A percentile compares a stretch with the other conserved stretches of the same genome.
phyloP scores from a whole-genome alignment of 306 rosid genomes.

The Vigna angularis region DNA sequence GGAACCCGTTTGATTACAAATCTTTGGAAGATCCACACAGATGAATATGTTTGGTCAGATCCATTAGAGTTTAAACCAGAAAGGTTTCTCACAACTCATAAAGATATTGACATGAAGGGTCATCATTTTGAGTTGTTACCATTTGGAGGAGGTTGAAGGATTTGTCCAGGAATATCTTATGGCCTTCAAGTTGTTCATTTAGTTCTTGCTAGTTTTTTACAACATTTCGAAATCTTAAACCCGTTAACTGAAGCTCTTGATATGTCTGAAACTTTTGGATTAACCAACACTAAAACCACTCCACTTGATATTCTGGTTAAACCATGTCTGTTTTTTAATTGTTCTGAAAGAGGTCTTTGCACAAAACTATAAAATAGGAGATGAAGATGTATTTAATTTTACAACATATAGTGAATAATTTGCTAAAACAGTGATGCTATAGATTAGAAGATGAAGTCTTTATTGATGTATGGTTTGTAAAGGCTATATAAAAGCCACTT shows the following conservation, averaged over 20 bases:
- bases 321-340: conserved; percentile 10
- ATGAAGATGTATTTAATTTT: no score
- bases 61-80: conserved; percentile 45
- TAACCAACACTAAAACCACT: conserved; percentile 29
- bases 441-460: no score
- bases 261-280: conserved; percentile 29
- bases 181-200: neutral
- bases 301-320: conserved; percentile 7
- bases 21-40: conserved; percentile 34
- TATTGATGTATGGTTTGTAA: no score
- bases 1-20: conserved; percentile 40
- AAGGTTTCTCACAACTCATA: conserved; percentile 43
- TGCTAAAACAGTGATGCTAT: no score
- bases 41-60: conserved; percentile 26
- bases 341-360: neutral
- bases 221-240: neutral
- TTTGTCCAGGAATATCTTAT: conserved; percentile 29
- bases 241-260: conserved; percentile 12
- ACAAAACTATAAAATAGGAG: no score
- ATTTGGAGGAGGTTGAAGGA: conserved; percentile 45
- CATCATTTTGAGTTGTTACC: conserved; percentile 41
- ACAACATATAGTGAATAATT: no score
- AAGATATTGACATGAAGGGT: conserved; percentile 41
- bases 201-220: conserved; percentile 28
- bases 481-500: no score